Evolutionary conservation across 306 rosid species (phyloP), one percentile per base, ranked within the genome.

Genomic region (Vicia villosa): DNA sequence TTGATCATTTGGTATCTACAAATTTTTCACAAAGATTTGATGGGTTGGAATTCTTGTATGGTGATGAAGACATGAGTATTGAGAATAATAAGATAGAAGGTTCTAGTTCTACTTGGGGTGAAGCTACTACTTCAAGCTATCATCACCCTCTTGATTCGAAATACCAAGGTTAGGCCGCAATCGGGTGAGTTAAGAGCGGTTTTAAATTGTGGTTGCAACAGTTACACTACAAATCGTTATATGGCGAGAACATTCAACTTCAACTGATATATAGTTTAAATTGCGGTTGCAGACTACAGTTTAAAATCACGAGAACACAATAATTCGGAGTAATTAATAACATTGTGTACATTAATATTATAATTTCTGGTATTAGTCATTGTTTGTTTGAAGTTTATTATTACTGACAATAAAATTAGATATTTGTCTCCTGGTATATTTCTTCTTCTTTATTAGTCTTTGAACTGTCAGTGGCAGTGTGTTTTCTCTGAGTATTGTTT

Each of bases 31-130:
- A 67, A 45, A 68, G 74, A 24, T 62, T 80, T 42, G 84, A 85
- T 19, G 93, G 87, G 81, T 56, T 86, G 74, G 91, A 85, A 52
- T 88, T 85, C 60, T 77, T 86, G 8, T 77, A 68, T 56, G 85
- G 76, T 1, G 87, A 88, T 3, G 84, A 71, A 32, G 15, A 52
- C 32, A 65, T 75, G 30, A 26, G 8, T 26, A 56, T 51, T 30
- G 26, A 60, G 4, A 51, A 63, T 42, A 60, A 63, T 47, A 76
- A 76, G 76, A 72, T 69, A 73, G 70, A 63, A 61, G 78, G 73
- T 12, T 52, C 83, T 63, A 63, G 32, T 45, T 43, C 40, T 49
- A 26, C n/a, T 26, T 56, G 63, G 63, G 40, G 40, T 28, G 63
- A 56, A n/a, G 63, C 63, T 28, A 56, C 63, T 0, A 74, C 81